Evolutionary conservation across 2,329 filamentous ascomycete genomes (phyloP), one percentile per base, ranked within the genome.

Genomic region (Penicillium paneum): DNA sequence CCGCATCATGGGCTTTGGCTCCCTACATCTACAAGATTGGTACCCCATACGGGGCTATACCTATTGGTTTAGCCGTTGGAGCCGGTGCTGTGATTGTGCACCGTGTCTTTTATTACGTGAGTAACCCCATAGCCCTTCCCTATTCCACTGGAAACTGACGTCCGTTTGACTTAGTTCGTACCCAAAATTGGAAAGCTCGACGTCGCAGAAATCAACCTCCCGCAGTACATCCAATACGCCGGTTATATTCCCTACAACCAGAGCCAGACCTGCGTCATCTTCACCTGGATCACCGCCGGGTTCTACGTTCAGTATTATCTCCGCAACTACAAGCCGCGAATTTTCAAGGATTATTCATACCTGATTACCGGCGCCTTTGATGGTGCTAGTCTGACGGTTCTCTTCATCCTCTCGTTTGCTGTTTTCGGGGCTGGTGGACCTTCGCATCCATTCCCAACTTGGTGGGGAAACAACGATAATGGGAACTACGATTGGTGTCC

Each of bases 341-440:
- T 82, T 46, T 83, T 82, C 72, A 78, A 72, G 63, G 77, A 83
- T 55, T 83, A 81, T 61, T 77, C 75, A 17, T 83, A 83, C 64
- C 64, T 83, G 8, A 66, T 83, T 1, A 77, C 79, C 0, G 80
- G 76, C n/a, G 80, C 79, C 0, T 78, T 79, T 15, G 81, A 83
- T 55, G 81, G 81, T 10, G 81, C 75, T 8, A 76, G 73, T 54
- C 70, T 81, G 4, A 67, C 71, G 1, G 77, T 75, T 0, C 68
- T 83, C 2, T 83, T 83, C 49, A 77, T 83, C 38, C 67, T 83
- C 12, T 82, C 80, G 0, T 83, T 83, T 66, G 79, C 81, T 1
- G 81, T 83, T 0, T 82, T 83, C 50, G 81, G 81, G 0, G 79
- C 78, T 3, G 78, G 78, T 29, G 78, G 78, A 0, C 54, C 59